Percentiles rank a stretch among this genome's conserved stretches.
phyloP scores from a whole-genome alignment of 306 rosid genomes.

The Lagenaria siceraria region DNA sequence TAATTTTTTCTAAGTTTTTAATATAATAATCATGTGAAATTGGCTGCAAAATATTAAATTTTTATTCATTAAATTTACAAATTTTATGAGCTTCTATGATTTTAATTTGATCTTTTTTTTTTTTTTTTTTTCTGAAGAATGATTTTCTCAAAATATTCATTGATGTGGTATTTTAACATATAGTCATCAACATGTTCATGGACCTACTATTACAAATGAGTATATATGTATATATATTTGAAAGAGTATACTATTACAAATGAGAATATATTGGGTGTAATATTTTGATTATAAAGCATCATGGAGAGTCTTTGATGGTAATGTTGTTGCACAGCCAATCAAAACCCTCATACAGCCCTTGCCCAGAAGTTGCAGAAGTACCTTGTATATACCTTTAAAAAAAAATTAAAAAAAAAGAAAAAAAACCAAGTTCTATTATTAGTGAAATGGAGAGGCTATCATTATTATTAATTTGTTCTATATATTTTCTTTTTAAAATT shows the following conservation, averaged over 20 bases:
- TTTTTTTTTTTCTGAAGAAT: too few species aligned
- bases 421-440: too few species aligned
- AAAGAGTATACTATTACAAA: too few species aligned
- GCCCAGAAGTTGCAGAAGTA: slow-evolving; percentile 28
- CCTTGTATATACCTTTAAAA: slow-evolving; percentile 26
- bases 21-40: not conserved
- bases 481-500: too few species aligned
- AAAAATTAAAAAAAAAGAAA: too few species aligned
- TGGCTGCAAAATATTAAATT: not conserved
- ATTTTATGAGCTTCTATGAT: not conserved
- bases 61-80: not conserved
- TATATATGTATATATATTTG: too few species aligned
- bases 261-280: too few species aligned
- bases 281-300: not conserved
- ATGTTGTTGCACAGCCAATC: slow-evolving; percentile 29
- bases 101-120: not conserved
- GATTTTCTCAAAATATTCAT: not conserved
- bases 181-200: not conserved
- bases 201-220: too few species aligned
- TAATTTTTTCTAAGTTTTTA: too few species aligned
- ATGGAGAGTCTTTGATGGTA: not conserved
- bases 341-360: slow-evolving; percentile 35
- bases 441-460: too few species aligned
- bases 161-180: not conserved
- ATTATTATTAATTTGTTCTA: too few species aligned